Base-by-base conservation (phyloP, 768 basidiomycete species). In the Flagelloscypha sp. region DNA sequence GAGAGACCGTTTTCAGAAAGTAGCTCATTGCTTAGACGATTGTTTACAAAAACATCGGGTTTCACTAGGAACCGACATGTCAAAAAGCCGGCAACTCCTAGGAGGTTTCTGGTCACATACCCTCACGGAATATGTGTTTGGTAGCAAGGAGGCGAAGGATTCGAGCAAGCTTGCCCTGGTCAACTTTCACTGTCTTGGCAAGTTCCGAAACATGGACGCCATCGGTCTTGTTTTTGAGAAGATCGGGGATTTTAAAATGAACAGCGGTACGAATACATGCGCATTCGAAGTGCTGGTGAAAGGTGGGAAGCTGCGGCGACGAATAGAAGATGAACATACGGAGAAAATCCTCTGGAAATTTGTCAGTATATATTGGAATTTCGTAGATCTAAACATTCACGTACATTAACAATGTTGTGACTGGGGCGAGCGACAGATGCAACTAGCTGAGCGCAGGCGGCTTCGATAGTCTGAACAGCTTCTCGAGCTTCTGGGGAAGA, bases 101-200 rank as follows among this genome's bases (percentile, higher is more conserved):
- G 28, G 23, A 6, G 7, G 9, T 5, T 19, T 20, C 23, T 15
- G 1, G 5, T 17, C 28, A 37, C 41, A 9, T 10, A 65, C 62
- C 55, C 56, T 67, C 65, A 21, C 48, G 42, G 44, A 63, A 71
- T 36, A 55, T 52, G 42, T 69, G 63, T 29, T 56, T 63, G 7
- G 62, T 54, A 10, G 62, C 58, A 4, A 71, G 54, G 3, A 57
- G 41, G 3, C 66, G 58, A 30, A 71, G 36, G 21, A 68, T 52
- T 2, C 65, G 54, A 1, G 52, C 53, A 2, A 69, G 48, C 36
- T 68, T 71, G 18, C 40, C 49, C 6, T 43, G 38, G 13, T 66
- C 52, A 6, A 66, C 39, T 4, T 59, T 53, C 2, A 61, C 42
- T 27, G 47, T 46, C 13, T 41, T 22, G 10, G 49, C 48, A 1